Evolutionary conservation across 768 basidiomycete species (phyloP), one percentile per base, ranked within the genome.

Genomic region (Hericium erinaceus): DNA sequence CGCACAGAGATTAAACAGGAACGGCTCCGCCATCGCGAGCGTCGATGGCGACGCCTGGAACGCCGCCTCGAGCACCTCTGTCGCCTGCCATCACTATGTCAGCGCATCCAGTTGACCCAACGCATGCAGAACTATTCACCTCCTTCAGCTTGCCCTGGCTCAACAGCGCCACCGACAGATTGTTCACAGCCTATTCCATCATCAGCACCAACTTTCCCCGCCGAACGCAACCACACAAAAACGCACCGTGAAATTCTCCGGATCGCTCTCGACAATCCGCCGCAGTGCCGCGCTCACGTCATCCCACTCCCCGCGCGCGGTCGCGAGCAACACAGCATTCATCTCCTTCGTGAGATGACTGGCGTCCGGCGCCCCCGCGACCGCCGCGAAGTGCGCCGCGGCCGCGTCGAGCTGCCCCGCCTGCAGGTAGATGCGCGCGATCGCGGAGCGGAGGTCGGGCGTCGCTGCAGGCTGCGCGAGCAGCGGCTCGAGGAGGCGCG

Each of bases 1-100:
- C 85, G 59, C 67, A 91, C 91, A 87, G 7, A 93, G 75, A 61
- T 93, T 93, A 71, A 92, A 92, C 48, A 92, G 67, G 71, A 89
- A 89, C 4, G 90, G 90, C 64, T 92, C 90, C 7, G 87, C 86
- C 24, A 84, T 79, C 12, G 87, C 84, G 9, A 87, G 80, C 51
- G 80, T 80, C 1, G 86, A 78, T 2, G 91, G 91, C 1, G 87
- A 86, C 3, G 77, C 67, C 55, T 72, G 73, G 38, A 92, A 67
- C 1, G 83, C 83, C 4, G 58, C 68, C 68, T 92, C 89, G 39
- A 93, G 70, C 0, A 82, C 78, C 48, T 82, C 77, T 51, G 90
- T 90, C 2, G 81, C 86, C 87, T 91, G 56, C 16, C 20, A 4
- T 28, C 46, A 46, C 3, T 15, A 37, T 15, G 10, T 40, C 0